Base-by-base conservation (phyloP, 2,329 filamentous ascomycete species). In the Colletotrichum cereale region DNA sequence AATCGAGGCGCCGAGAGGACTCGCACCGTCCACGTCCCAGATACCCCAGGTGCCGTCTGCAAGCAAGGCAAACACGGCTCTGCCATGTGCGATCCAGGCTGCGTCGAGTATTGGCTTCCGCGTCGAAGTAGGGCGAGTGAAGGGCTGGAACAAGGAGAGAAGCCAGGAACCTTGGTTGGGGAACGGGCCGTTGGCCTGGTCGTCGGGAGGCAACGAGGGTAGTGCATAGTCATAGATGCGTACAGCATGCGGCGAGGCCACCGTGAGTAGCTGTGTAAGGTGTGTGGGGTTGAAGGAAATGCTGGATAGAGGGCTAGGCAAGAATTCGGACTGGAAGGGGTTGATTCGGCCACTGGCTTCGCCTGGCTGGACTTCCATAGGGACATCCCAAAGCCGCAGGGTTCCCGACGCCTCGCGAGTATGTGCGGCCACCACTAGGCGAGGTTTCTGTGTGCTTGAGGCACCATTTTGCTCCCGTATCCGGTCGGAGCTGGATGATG, bases 11-110 rank as follows among this genome's bases (percentile, higher is more conserved):
- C 84, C 78, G 44, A 84, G 78, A 2, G 88, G 87, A 48, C 86
- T 86, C 38, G 84, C 84, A 10, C 89, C 88, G 73, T 91, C 88
- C 55, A 92, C 84, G 75, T 92, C 90, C 90, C 90, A 92, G 42
- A 92, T 87, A 18, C 89, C 90, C 90, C 90, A 92, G 77, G 90
- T 89, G 8, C 90, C 90, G 74, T 92, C 90, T 1, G 87, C 86
- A 4, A 91, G 81, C 2, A 92, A 82, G 1, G 84, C 83, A 50
- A 92, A 80, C 36, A 92, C 82, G 6, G 90, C 89, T 57, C 87
- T 85, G 12, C 90, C 90, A 70, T 87, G 86, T 2, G 86, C 83
- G 58, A 91, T 86, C 90, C 90, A 92, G 6, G 86, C 84, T 1
- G 90, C 88, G 60, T 89, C 89, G 18, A 91, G 78, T n/a, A 92